Conservation (phyloP, 2,329 filamentous ascomycete genomes). For the Phoma sp. region DNA sequence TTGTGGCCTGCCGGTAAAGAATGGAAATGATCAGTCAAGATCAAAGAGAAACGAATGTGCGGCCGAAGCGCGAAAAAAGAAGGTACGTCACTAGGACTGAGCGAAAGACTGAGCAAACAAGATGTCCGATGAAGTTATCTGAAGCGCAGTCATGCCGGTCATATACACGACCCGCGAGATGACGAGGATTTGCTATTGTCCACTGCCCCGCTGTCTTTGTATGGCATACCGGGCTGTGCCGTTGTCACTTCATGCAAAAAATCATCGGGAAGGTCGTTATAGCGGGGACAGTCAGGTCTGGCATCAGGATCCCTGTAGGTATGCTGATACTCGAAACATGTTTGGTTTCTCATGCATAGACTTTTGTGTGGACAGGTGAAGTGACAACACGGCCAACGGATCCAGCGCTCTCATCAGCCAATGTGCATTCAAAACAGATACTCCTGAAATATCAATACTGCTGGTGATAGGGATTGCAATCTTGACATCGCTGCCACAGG, state of each 20-base stretch:
- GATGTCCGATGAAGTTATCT: neutral
- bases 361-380: neutral
- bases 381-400: constrained; percentile 3
- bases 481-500: neutral
- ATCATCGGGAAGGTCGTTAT: neutral
- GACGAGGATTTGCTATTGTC: constrained; percentile 12
- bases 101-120: constrained; percentile 28
- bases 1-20: constrained; percentile 37
- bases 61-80: constrained; percentile 26
- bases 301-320: constrained; percentile 19
- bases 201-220: constrained; percentile 24
- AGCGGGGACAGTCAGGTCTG: neutral
- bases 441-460: too few species aligned
- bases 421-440: too few species aligned
- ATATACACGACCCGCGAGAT: constrained; percentile 23
- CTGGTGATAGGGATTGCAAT: neutral
- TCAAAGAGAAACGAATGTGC: constrained; percentile 28
- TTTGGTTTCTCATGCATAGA: constrained; percentile 30
- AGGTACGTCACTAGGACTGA: constrained; percentile 30
- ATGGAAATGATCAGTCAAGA: constrained; percentile 33
- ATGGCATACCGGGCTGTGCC: constrained; percentile 24
- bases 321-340: constrained; percentile 34
- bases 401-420: neutral
- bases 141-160: neutral
- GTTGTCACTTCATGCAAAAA: constrained; percentile 27